phyloP scores from a whole-genome alignment of 163 green algal genomes.

The Scenedesmus sp. region DNA sequence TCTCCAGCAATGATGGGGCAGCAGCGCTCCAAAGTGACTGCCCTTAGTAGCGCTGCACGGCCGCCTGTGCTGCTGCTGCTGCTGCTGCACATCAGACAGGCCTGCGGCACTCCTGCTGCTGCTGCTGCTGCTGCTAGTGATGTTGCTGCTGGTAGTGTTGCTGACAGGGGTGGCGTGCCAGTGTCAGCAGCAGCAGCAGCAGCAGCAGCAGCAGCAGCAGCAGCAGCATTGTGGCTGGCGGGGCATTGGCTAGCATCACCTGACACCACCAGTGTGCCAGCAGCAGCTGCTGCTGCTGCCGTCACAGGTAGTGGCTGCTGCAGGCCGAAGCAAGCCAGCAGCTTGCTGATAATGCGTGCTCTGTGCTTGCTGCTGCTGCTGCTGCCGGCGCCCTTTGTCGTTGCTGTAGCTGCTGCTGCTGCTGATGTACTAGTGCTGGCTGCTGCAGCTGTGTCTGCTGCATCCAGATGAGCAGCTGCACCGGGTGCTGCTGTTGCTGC shows the following conservation, averaged over 20 bases:
- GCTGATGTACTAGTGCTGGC: not conserved
- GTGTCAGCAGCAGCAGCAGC: not conserved
- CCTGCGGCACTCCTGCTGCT: too few relatives aligned
- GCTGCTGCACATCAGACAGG: not conserved
- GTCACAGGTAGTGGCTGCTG: not conserved
- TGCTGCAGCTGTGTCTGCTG: not conserved
- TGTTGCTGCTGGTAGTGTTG: not conserved
- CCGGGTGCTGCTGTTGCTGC: not conserved
- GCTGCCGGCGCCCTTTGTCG: not conserved
- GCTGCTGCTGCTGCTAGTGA: not conserved
- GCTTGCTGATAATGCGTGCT: not conserved
- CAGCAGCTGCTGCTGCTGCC: not conserved
- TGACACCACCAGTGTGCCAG: not conserved
- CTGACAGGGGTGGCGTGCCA: not conserved
- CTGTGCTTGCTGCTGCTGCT: not conserved
- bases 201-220: not conserved
- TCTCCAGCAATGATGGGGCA: not conserved
- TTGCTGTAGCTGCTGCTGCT: not conserved
- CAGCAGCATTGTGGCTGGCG: not conserved
- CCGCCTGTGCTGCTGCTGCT: not conserved
- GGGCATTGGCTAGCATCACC: not conserved
- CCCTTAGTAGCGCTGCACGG: not conserved
- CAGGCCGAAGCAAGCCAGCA: not conserved
- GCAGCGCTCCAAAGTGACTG: not conserved
- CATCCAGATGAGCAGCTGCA: not conserved